Base-by-base conservation (phyloP, 169 alveolate genomes). In the Plasmodium sp. region DNA sequence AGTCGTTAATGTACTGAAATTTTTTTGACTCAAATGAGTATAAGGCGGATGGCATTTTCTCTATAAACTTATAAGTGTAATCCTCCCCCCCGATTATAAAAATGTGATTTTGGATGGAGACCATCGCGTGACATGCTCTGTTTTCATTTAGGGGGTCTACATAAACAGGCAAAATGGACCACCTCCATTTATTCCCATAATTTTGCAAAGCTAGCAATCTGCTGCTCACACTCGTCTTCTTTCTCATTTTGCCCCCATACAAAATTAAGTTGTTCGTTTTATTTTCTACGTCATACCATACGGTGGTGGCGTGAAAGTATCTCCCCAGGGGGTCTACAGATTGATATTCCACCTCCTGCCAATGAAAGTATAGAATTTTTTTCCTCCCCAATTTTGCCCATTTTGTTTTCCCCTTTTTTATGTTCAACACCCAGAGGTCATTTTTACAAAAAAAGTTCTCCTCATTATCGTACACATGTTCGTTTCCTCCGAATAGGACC, bases 11-110 rank as follows among this genome's bases (percentile, higher is more conserved):
- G 27, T 92, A 92, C 5, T 92, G 95, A 33, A 92, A 92, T 51
- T 81, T 92, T 51, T 92, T 92, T 1, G 51, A 67, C 51, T 92
- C 91, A 82, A 92, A 92, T 0, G 95, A 92, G 51, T 92, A 92
- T 36, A 92, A 48, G 56, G 95, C 95, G n/a, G 95, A 92, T 9
- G 95, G 95, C 71, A 92, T 72, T 92, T 92, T 92, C 84, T 92
- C 95, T 27, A 82, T 92, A 83, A 82, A 92, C 33, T 51, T 92
- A 88, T 80, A 88, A 6, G 5, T 88, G 84, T 92, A 92, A 10
- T 92, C 95, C 74, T 92, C 95, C 9, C 95, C 95, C 22, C 95
- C 95, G 5, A 92, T 71, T 56, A 92, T 92, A 92, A 92, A 92
- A 33, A 92, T 72, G 62, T 92, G 83, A 82, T 92, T 82, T 0